phyloP scores from a whole-genome alignment of 2,329 filamentous ascomycete genomes.

The Xylariaceae sp. region DNA sequence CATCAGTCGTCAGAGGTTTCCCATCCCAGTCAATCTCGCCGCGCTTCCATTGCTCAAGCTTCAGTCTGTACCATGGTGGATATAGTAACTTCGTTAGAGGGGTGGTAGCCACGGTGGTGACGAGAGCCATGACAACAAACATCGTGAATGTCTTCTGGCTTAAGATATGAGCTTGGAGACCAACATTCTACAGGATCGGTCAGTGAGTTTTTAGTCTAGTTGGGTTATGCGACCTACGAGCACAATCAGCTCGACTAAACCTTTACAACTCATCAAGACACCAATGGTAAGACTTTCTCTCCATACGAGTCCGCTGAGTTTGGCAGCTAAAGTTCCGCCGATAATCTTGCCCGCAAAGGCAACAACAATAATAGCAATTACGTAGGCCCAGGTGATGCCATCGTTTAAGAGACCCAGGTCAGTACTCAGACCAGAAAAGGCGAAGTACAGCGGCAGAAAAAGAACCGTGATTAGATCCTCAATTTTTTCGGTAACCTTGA shows the following conservation, averaged over 20 bases:
- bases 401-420: conserved; percentile 82
- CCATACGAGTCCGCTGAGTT: conserved; percentile 80
- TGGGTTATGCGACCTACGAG: conserved; percentile 61
- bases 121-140: conserved; percentile 81
- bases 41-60: conserved; percentile 66
- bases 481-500: conserved; percentile 91
- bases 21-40: conserved; percentile 84
- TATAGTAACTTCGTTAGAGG: conserved; percentile 72
- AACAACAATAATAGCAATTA: conserved; percentile 79
- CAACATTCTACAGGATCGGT: conserved; percentile 61
- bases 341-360: conserved; percentile 86
- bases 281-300: conserved; percentile 89
- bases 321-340: conserved; percentile 80
- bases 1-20: conserved; percentile 53
- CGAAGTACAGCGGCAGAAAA: conserved; percentile 91
- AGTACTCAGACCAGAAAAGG: conserved; percentile 86
- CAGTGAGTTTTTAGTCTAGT: conserved; percentile 21
- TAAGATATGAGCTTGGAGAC: conserved; percentile 73
- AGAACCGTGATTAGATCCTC: conserved; percentile 87
- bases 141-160: conserved; percentile 77
- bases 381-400: conserved; percentile 88
- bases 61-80: conserved; percentile 76
- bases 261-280: conserved; percentile 94
- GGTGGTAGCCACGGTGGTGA: conserved; percentile 76
- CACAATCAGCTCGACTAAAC: conserved; percentile 93